These are phyloP conservation scores for Silene vulgaris DNA, from an alignment of 179 eudicot species.

Conservation along the genomic window DNA sequence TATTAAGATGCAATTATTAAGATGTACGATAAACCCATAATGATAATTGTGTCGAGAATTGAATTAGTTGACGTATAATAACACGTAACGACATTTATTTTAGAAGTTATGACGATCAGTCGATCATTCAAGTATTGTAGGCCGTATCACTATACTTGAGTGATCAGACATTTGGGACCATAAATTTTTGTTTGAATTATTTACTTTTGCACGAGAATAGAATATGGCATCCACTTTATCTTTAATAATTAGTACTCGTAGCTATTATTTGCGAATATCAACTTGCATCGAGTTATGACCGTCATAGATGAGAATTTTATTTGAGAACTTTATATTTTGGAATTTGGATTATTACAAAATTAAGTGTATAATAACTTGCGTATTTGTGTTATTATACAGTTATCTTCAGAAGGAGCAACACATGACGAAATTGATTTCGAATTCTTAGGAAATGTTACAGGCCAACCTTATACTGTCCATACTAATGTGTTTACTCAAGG, in stretches of 20 bases:
- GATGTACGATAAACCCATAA: too few species aligned
- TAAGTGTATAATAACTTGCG: neutral
- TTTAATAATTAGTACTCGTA: too few species aligned
- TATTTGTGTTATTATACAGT: constrained; percentile 20
- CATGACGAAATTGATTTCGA: constrained; percentile 48
- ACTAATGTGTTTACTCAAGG: constrained; percentile 47
- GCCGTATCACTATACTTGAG: neutral
- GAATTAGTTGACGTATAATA: neutral
- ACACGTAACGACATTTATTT: constrained; percentile 15
- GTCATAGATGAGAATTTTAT: too few species aligned
- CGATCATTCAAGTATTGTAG: neutral
- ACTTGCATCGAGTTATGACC: neutral
- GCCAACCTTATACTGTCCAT: constrained; percentile 48
- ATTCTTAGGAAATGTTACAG: constrained; percentile 44
- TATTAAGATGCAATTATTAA: too few species aligned
- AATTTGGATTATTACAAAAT: too few species aligned
- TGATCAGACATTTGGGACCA: constrained; percentile 22
- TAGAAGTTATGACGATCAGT: constrained; percentile 11
- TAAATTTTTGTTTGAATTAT: constrained; percentile 8
- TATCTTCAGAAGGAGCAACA: constrained; percentile 39
- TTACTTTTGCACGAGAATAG: constrained; percentile 25
- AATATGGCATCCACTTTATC: constrained; percentile 21
- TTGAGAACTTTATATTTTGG: too few species aligned
- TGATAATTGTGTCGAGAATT: too few species aligned
- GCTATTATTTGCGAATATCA: constrained; percentile 18